phyloP scores from a whole-genome alignment of 495 filamentous ascomycete species.

The Hapsidospora chrysogenum region DNA sequence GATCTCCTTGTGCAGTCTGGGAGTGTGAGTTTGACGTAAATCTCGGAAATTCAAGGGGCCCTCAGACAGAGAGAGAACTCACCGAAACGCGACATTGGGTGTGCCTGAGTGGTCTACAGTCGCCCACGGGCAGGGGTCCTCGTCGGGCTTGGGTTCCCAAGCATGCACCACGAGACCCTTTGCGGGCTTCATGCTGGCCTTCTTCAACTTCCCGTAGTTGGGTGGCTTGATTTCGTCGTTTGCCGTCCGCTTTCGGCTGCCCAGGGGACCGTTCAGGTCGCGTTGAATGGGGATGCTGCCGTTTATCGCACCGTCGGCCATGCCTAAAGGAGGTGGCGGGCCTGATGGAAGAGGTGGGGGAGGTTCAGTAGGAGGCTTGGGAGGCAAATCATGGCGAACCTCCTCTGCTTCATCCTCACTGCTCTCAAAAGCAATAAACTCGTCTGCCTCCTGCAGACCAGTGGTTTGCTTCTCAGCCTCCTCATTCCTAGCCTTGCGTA shows the following conservation, averaged over 20 bases:
- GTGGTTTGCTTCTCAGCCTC: conserved; percentile 27
- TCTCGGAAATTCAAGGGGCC: too few species aligned
- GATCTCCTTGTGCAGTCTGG: conserved; percentile 69
- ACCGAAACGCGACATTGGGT: conserved; percentile 31
- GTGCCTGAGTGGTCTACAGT: conserved; percentile 28
- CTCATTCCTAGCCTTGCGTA: conserved; percentile 63
- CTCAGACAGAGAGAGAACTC: conserved; percentile 7
- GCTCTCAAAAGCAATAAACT: conserved; percentile 72
- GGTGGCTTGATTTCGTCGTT: conserved; percentile 44
- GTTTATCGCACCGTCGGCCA: neutral
- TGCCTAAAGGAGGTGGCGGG: conserved; percentile 8
- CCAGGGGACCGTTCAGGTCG: conserved; percentile 10
- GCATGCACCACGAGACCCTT: conserved; percentile 33
- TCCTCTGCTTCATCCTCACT: conserved; percentile 18
- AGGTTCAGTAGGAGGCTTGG: neutral
- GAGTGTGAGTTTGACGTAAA: conserved; percentile 4
- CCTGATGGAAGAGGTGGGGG: neutral
- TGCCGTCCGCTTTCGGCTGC: conserved; percentile 50
- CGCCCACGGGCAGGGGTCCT: conserved; percentile 45
- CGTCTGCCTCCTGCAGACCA: conserved; percentile 42
- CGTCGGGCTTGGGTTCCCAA: conserved; percentile 33
- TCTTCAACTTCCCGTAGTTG: conserved; percentile 24
- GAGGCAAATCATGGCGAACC: neutral
- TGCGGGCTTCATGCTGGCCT: conserved; percentile 18
- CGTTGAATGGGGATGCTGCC: neutral